Percentiles rank a stretch among this genome's conserved stretches.
These are phyloP conservation scores for Tremella mesenterica DNA, from an alignment of 768 basidiomycete species.

Conservation along the genomic window DNA sequence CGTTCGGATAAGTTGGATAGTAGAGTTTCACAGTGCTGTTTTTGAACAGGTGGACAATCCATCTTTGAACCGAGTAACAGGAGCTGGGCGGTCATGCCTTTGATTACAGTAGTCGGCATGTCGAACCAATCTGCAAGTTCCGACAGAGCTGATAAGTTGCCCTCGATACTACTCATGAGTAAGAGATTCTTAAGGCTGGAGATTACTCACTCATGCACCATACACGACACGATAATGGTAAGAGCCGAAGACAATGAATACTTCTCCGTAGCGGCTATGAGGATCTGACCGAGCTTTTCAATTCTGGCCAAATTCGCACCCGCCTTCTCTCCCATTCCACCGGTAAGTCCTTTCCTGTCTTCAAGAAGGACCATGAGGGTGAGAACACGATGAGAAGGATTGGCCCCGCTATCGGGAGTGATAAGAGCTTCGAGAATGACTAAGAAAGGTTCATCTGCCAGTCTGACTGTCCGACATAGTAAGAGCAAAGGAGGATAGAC, in stretches of 20 bases:
- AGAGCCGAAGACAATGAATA: slow-evolving; percentile 32
- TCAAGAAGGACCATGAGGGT: slow-evolving; percentile 39
- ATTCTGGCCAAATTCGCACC: slow-evolving; percentile 17
- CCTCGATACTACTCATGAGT: too few species aligned
- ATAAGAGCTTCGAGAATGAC: slow-evolving; percentile 28
- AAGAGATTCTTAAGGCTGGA: too few species aligned
- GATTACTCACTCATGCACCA: slow-evolving; percentile 14
- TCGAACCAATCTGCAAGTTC: too few species aligned
- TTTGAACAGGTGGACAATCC: too few species aligned
- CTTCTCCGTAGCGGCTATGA: slow-evolving; percentile 26
- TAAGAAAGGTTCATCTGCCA: slow-evolving; percentile 36
- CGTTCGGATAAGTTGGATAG: slow-evolving; percentile 18
- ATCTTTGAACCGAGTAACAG: too few species aligned
- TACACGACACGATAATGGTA: slow-evolving; percentile 5
- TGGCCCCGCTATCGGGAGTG: slow-evolving; percentile 26
- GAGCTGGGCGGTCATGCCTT: too few species aligned
- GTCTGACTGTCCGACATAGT: slow-evolving; percentile 31
- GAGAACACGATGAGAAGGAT: slow-evolving; percentile 33
- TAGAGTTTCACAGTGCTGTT: too few species aligned
- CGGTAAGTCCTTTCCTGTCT: slow-evolving; percentile 19
- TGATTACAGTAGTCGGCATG: too few species aligned
- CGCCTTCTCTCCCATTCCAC: slow-evolving; percentile 19
- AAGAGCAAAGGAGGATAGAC: slow-evolving; percentile 41
- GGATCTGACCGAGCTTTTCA: slow-evolving; percentile 19
- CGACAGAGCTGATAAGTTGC: too few species aligned